phyloP scores from a whole-genome alignment of 1,284 basidiomycete species.

The Bjerkandera adusta region DNA sequence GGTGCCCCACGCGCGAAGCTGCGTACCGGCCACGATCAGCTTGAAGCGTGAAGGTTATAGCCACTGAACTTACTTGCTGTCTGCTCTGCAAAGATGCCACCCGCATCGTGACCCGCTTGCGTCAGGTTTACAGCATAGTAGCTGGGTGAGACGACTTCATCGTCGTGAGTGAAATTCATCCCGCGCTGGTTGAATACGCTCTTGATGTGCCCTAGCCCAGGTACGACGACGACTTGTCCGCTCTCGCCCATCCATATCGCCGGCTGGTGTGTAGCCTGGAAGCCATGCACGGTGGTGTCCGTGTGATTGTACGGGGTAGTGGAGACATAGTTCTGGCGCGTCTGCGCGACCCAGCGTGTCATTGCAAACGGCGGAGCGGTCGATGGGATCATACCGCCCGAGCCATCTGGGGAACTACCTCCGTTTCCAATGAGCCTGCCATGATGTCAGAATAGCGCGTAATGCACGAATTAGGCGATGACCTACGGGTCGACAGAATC shows the following conservation, averaged over 20 bases:
- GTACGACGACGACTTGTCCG: constrained; percentile 61
- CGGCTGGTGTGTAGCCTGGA: constrained; percentile 79
- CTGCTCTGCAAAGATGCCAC: constrained; percentile 60
- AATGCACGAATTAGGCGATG: background rate
- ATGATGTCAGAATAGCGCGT: background rate
- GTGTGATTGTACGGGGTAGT: constrained; percentile 79
- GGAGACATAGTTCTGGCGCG: constrained; percentile 71
- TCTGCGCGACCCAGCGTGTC: constrained; percentile 38
- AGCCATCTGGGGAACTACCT: constrained; percentile 54
- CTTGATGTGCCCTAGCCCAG: constrained; percentile 54
- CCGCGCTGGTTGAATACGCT: constrained; percentile 60
- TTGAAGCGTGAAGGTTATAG: background rate
- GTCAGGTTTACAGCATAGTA: constrained; percentile 67
- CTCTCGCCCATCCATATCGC: constrained; percentile 93
- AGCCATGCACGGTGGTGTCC: constrained; percentile 62
- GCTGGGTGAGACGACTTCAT: constrained; percentile 61
- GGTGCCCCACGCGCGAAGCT: constrained; percentile 79
- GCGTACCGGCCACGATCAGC: constrained; percentile 11
- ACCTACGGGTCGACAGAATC: constrained; percentile 56
- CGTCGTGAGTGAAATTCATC: constrained; percentile 53
- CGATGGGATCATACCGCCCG: constrained; percentile 69
- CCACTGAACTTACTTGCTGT: constrained; percentile 56
- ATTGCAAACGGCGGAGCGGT: constrained; percentile 71
- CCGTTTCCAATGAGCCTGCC: constrained; percentile 68
- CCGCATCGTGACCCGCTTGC: constrained; percentile 35